A percentile compares a stretch with the other conserved stretches of the same genome.
Evolutionary conservation across 257 asterid genomes (phyloP).

Genomic region (Solanum paucissectum): DNA sequence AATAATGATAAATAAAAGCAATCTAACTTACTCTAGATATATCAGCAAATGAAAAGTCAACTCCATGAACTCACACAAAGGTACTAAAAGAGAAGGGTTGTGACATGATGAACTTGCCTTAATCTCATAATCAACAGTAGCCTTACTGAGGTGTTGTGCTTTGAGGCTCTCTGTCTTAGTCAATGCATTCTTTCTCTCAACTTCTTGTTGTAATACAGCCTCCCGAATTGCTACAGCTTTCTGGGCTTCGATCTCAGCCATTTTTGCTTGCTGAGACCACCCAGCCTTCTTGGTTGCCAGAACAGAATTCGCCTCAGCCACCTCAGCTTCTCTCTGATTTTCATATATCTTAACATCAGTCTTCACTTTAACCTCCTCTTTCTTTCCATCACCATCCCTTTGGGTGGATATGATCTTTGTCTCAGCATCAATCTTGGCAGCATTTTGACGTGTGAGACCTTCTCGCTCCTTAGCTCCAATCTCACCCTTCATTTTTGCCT

Average conservation of each 20-base stretch:
- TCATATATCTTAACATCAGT: constrained; percentile 39
- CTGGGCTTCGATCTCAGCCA: constrained; percentile 45
- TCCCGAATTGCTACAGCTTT: constrained; percentile 51
- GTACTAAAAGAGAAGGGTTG: neutral
- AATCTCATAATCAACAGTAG: constrained; percentile 53
- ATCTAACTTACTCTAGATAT: neutral
- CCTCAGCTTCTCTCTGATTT: constrained; percentile 46
- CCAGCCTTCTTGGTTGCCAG: constrained; percentile 52
- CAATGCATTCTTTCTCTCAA: constrained; percentile 45
- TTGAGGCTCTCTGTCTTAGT: constrained; percentile 41
- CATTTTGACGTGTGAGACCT: constrained; percentile 47
- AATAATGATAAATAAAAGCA: neutral
- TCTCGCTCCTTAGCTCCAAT: constrained; percentile 39
- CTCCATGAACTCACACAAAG: neutral
- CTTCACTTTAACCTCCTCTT: constrained; percentile 35
- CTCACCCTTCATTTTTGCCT: constrained; percentile 66
- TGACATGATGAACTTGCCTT: constrained; percentile 10
- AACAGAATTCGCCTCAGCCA: constrained; percentile 38
- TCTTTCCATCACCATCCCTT: constrained; percentile 38
- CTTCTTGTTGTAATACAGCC: constrained; percentile 48
- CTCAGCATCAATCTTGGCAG: constrained; percentile 50
- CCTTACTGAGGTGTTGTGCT: constrained; percentile 42
- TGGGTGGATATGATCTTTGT: constrained; percentile 45
- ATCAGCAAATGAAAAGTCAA: neutral
- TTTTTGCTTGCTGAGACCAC: constrained; percentile 41